These are phyloP conservation scores for Aspergillus sp. DNA, from an alignment of 2,329 filamentous ascomycete genomes.

Conservation along the genomic window DNA sequence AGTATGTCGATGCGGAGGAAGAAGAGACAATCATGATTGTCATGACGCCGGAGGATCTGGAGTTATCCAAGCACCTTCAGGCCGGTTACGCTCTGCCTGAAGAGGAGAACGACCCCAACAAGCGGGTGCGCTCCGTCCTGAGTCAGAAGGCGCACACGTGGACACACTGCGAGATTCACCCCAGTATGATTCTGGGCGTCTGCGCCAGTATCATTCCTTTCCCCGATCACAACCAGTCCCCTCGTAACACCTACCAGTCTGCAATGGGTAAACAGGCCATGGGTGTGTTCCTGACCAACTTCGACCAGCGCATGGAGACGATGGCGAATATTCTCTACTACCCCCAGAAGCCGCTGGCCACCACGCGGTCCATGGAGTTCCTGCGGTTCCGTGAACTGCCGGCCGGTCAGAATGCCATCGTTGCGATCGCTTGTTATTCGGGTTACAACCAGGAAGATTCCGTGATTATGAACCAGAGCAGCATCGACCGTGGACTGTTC, in stretches of 20 bases:
- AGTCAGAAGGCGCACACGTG: slow-evolving; percentile 88
- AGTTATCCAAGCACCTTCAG: slow-evolving; percentile 70
- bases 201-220: slow-evolving; percentile 99
- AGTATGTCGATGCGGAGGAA: slow-evolving; percentile 96
- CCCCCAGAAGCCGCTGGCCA: slow-evolving; percentile 94
- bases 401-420: slow-evolving; percentile 96
- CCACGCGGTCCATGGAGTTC: slow-evolving; percentile 97
- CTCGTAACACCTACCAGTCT: slow-evolving; percentile 98
- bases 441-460: slow-evolving; percentile 99
- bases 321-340: slow-evolving; percentile 99
- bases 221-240: slow-evolving; percentile 96
- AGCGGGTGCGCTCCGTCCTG: slow-evolving; percentile 81
- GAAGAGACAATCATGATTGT: slow-evolving; percentile 99
- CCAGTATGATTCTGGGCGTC: slow-evolving; percentile 97
- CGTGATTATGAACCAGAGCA: slow-evolving; percentile 99
- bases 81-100: slow-evolving; percentile 60
- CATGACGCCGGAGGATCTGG: slow-evolving; percentile 95
- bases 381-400: slow-evolving; percentile 96
- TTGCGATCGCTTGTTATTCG: slow-evolving; percentile 95
- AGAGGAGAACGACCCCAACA: slow-evolving; percentile 73
- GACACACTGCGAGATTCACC: slow-evolving; percentile 98
- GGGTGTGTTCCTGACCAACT: slow-evolving; percentile 98
- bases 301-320: slow-evolving; percentile 94
- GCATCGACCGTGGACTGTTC: slow-evolving; percentile 96
- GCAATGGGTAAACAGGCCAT: slow-evolving; percentile 99